Base-by-base conservation (phyloP, 805 yeast genomes). In the Candida glaebosa region DNA sequence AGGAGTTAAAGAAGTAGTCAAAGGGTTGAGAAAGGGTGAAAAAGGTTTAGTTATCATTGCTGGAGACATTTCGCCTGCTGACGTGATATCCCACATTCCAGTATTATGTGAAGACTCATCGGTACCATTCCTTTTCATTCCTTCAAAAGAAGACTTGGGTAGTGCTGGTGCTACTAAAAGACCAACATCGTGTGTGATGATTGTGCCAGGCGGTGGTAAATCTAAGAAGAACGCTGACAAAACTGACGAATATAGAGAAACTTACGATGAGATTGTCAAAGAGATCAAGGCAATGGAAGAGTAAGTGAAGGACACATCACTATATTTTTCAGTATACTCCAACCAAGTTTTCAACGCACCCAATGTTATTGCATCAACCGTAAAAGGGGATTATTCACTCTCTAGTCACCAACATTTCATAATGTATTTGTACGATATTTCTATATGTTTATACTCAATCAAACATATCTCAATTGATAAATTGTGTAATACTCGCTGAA, bases 91-190 rank as follows among this genome's bases (percentile, higher is more conserved):
- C 34, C 99, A 93, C 63, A 79, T 93, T 43, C 99, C 99, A 42
- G 97, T 95, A 37, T 78, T 93, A 48, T 93, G 99, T 71, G 99
- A 93, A 72, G 99, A 93, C 63, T 73, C 78, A 49, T 70, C 85
- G 37, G 97, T 93, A 38, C 97, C 98, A 58, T 95, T 74, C 61
- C 78, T 91, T 32, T 93, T 93, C 67, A 80, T 93, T 48, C 99
- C 99, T 57, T 89, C 97, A 38, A 93, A 93, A 71, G 97, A 93
- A 73, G 98, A 93, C 62, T 78, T 93, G 52, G 99, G 99, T 26
- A 86, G 96, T 49, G 99, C 99, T 18, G 98, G 98, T 61, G 96
- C 97, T 47, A 93, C 99, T 43, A 93, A 93, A 76, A 85, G 99
- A 76, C 98, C 99, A 54, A 93, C 99, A 30, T 88, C 97, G 30